phyloP scores from a whole-genome alignment of 805 yeast genomes.

The Candida tammaniensis region DNA sequence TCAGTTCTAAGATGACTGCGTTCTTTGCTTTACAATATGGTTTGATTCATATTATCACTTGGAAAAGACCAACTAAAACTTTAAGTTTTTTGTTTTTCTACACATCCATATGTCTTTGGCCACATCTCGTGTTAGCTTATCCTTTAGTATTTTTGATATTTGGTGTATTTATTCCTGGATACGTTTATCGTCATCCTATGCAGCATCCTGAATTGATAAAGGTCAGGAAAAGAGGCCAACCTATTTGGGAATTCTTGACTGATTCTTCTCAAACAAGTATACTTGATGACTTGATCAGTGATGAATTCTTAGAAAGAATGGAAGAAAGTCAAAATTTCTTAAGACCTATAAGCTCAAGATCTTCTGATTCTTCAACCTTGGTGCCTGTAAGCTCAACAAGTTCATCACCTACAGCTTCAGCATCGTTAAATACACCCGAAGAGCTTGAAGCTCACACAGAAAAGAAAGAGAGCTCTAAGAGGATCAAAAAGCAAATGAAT shows the following conservation, averaged over 20 bases:
- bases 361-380: conserved; percentile 16
- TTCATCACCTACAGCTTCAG: conserved; percentile 6
- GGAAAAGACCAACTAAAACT: conserved; percentile 77
- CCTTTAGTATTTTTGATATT: conserved; percentile 58
- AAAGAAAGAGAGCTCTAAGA: conserved; percentile 16
- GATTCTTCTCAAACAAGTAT: conserved; percentile 30
- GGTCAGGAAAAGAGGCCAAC: conserved; percentile 51
- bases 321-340: conserved; percentile 9
- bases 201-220: conserved; percentile 42
- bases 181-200: conserved; percentile 64
- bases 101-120: conserved; percentile 68
- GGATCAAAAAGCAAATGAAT: conserved; percentile 36
- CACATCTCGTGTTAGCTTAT: conserved; percentile 59
- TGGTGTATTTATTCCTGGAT: conserved; percentile 69
- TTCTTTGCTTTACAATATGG: conserved; percentile 63
- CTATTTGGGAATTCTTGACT: conserved; percentile 43
- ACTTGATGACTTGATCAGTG: conserved; percentile 28
- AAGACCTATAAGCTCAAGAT: conserved; percentile 12
- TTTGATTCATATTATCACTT: conserved; percentile 56
- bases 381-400: conserved; percentile 7
- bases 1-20: conserved; percentile 54
- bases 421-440: conserved; percentile 10
- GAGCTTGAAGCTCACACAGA: conserved; percentile 10
- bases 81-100: conserved; percentile 55
- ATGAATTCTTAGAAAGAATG: conserved; percentile 13